phyloP scores from a whole-genome alignment of 495 filamentous ascomycete genomes.

The Parathielavia hyrcaniae region DNA sequence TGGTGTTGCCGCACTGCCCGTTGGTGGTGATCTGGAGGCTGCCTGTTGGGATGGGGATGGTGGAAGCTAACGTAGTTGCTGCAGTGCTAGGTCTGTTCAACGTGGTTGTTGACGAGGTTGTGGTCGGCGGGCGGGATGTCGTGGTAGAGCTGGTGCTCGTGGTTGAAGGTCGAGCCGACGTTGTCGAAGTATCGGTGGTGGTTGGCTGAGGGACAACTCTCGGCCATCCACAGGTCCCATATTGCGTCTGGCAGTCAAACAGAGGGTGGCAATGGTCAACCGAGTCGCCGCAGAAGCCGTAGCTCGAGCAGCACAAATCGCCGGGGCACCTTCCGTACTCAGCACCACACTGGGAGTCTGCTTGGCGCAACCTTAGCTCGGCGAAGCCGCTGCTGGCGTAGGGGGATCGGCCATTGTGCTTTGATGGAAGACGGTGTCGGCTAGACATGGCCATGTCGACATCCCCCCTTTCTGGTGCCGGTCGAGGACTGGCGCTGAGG shows the following conservation, averaged over 20 bases:
- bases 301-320: slow-evolving; percentile 39
- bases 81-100: slow-evolving; percentile 4
- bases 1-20: slow-evolving; percentile 35
- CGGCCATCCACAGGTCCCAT: slow-evolving; percentile 37
- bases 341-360: slow-evolving; percentile 21
- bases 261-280: slow-evolving; percentile 44
- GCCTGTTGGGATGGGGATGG: slow-evolving; percentile 16
- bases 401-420: not conserved
- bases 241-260: slow-evolving; percentile 46
- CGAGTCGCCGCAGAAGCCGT: slow-evolving; percentile 47
- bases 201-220: slow-evolving; percentile 11
- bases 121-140: not conserved
- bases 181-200: slow-evolving; percentile 9
- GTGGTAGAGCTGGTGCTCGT: slow-evolving; percentile 9
- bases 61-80: slow-evolving; percentile 9
- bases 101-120: slow-evolving; percentile 4
- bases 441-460: not conserved
- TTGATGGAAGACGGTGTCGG: slow-evolving; percentile 4
- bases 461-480: not conserved
- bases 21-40: slow-evolving; percentile 25
- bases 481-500: slow-evolving; percentile 8
- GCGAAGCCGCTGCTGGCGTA: slow-evolving; percentile 8
- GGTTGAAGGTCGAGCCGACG: slow-evolving; percentile 7
- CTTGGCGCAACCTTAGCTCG: slow-evolving; percentile 23
- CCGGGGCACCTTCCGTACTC: slow-evolving; percentile 22